Conservation (phyloP, 2,329 filamentous ascomycete genomes). For the Oidium heveae region DNA sequence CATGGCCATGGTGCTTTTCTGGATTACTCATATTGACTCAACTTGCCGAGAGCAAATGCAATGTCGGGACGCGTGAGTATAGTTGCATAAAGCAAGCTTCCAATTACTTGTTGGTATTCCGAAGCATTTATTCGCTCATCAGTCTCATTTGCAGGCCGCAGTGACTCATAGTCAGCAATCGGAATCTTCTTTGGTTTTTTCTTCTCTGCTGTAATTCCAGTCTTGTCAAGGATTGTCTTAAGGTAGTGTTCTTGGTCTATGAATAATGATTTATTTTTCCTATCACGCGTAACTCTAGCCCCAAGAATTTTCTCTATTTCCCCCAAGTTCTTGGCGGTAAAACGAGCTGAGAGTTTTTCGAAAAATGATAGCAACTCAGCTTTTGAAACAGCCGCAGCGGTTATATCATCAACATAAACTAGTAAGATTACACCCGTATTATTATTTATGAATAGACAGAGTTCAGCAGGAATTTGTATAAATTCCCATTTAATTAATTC, state of each 20-base stretch:
- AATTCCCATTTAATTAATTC: not conserved
- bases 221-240: not conserved
- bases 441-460: not conserved
- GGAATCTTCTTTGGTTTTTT: no score
- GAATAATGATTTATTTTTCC: not conserved
- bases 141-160: no score
- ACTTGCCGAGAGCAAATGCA: no score
- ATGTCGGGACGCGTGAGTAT: no score
- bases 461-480: not conserved
- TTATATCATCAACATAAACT: not conserved
- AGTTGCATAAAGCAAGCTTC: no score
- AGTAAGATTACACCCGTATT: not conserved
- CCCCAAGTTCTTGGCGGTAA: slow-evolving; percentile 1
- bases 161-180: no score
- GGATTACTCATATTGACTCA: no score
- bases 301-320: not conserved
- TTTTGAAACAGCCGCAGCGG: not conserved
- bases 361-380: not conserved
- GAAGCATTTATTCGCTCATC: no score
- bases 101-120: no score
- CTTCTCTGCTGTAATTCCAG: no score
- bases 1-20: no score
- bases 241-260: not conserved
- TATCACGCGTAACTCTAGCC: not conserved
- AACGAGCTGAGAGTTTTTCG: not conserved